phyloP scores from a whole-genome alignment of 2,329 filamentous ascomycete species.

The Tympanopsis confertula region DNA sequence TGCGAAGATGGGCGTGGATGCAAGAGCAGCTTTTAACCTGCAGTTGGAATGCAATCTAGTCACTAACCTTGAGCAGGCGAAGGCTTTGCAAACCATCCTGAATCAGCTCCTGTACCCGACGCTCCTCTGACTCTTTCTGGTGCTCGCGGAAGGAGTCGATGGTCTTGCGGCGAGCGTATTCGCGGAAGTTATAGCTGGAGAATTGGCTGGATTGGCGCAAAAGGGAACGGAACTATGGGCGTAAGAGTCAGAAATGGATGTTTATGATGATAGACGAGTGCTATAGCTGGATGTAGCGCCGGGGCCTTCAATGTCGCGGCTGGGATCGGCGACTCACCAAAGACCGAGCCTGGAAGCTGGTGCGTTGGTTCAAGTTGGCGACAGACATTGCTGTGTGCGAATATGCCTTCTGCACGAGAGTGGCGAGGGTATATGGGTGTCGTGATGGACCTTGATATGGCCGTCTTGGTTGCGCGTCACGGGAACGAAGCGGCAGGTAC shows the following conservation, averaged over 20 bases:
- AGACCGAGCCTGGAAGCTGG: conserved; percentile 32
- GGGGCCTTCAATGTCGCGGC: neutral
- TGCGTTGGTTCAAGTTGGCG: conserved; percentile 21
- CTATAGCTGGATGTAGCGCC: too few species aligned
- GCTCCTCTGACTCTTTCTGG: conserved; percentile 57
- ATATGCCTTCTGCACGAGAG: conserved; percentile 2
- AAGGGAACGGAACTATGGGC: conserved; percentile 72
- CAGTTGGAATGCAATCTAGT: conserved; percentile 2
- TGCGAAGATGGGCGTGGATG: conserved; percentile 4
- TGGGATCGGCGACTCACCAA: conserved; percentile 18
- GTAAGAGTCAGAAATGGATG: neutral
- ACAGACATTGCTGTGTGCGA: conserved; percentile 29
- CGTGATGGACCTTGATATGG: too few species aligned
- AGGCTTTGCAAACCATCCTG: conserved; percentile 80
- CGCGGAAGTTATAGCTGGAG: conserved; percentile 91
- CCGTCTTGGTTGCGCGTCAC: too few species aligned
- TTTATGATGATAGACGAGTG: too few species aligned
- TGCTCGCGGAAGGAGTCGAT: conserved; percentile 82
- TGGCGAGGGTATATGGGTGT: neutral
- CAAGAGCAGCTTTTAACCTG: conserved; percentile 4
- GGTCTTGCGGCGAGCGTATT: conserved; percentile 86
- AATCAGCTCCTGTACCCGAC: conserved; percentile 75
- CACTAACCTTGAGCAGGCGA: conserved; percentile 75
- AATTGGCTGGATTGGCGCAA: conserved; percentile 80
- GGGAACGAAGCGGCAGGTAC: too few species aligned